phyloP scores from a whole-genome alignment of 805 yeast genomes.

The Blastobotrys americana region DNA sequence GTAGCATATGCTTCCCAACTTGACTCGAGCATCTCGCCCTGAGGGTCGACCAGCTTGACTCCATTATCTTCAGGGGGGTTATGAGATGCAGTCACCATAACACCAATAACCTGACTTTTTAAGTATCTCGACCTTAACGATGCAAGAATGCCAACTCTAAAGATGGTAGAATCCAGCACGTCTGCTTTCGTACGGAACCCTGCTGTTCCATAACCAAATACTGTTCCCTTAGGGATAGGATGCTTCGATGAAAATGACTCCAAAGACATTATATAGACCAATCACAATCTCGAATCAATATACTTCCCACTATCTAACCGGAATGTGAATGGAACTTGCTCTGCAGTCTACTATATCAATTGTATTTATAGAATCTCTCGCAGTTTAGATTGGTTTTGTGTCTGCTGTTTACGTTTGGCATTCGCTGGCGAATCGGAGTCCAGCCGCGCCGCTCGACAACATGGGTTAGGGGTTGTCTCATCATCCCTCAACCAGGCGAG shows the following conservation, averaged over 20 bases:
- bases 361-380: too few relatives aligned
- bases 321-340: too few relatives aligned
- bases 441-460: too few relatives aligned
- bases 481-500: too few relatives aligned
- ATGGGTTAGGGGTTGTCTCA: too few relatives aligned
- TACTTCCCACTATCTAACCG: too few relatives aligned
- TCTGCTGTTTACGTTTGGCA: too few relatives aligned
- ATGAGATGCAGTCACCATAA: conserved; percentile 94
- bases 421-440: too few relatives aligned
- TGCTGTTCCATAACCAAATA: conserved; percentile 86
- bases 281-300: too few relatives aligned
- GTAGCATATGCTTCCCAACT: conserved; percentile 84
- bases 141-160: conserved; percentile 77
- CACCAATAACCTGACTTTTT: conserved; percentile 70
- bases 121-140: conserved; percentile 68
- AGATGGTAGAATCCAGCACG: conserved; percentile 70
- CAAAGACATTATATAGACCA: not conserved
- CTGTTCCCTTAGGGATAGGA: not conserved
- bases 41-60: conserved; percentile 87
- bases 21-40: conserved; percentile 80
- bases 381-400: too few relatives aligned
- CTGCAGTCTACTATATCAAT: too few relatives aligned
- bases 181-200: conserved; percentile 80
- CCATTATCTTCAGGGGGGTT: conserved; percentile 91
- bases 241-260: not conserved